Evolutionary conservation across 345 rosid genomes (phyloP), one percentile per base, ranked within the genome.

Genomic region (Corymbia maculata): DNA sequence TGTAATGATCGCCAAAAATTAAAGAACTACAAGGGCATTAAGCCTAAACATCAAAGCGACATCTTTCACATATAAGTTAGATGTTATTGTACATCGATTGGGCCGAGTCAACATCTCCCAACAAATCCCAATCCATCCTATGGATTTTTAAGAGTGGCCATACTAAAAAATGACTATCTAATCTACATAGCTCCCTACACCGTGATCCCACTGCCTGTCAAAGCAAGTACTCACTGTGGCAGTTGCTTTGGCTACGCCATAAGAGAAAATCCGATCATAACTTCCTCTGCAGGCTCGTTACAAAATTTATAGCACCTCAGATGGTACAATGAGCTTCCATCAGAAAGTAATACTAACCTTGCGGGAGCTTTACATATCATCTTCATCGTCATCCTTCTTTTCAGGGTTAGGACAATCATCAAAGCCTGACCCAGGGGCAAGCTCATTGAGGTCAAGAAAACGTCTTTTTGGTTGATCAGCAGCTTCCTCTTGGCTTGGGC

Each of bases 381-480:
- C 95, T 89, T 91, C 90, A 87, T 91, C 95, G 51, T 94, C 97
- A 88, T 94, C 98, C 94, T 97, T 97, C 92, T 90, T 87, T 87
- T 93, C 89, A 68, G 95, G 90, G 90, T 94, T 95, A 85, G 96
- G 97, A 91, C 97, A 95, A 85, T 98, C 99, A 84, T 97, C 99
- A 89, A 96, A 95, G 88, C 98, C 97, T 88, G 99, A 94, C 66
- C 96, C 97, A 6, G 99, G 98, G 44, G 99, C 99, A 86, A 97
- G 95, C 92, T 97, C 97, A 50, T 97, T 97, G 91, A 98, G 89
- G 94, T 98, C 99, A 32, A 98, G 97, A 90, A 95, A 98, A 87
- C 93, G 94, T 92, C 94, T 92, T 90, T 94, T 94, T 44, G 90
- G 92, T 85, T 88, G 93, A 86, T 93, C 95, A 13, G 90, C 93